Percentiles rank a stretch among this genome's conserved stretches.
Conservation (phyloP, 176 grass and related monocot species). For the Cenchrus americanus region DNA sequence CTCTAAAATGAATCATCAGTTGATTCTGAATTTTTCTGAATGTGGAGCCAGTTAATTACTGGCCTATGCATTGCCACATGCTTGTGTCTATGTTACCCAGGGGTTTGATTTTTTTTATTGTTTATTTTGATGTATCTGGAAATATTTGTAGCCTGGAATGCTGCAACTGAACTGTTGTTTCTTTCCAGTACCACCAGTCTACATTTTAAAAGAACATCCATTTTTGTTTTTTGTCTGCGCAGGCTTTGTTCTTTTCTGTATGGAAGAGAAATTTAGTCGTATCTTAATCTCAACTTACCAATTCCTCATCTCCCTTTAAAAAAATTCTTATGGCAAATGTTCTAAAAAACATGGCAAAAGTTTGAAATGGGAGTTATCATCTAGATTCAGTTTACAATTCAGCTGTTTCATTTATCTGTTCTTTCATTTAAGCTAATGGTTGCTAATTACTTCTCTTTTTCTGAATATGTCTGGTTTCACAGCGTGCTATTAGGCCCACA, state of each 20-base stretch:
- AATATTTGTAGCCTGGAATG: constrained; percentile 17
- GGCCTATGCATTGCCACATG: not conserved
- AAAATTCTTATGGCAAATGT: not conserved
- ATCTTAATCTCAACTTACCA: not conserved
- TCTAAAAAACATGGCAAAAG: not conserved
- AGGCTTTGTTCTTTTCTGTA: not conserved
- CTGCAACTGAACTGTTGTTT: not conserved
- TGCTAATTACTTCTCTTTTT: not conserved
- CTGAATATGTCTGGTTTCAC: constrained; percentile 10
- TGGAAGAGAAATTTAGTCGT: not conserved
- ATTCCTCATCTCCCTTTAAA: not conserved
- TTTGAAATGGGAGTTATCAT: not conserved
- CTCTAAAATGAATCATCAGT: constrained; percentile 11
- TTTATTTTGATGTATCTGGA: constrained; percentile 16
- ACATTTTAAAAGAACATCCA: not conserved
- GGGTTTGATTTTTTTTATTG: not conserved
- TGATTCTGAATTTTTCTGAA: constrained; percentile 13
- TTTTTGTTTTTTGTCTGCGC: constrained; percentile 2
- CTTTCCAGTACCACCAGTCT: not conserved
- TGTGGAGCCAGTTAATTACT: constrained; percentile 15
- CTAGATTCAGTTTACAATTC: not conserved
- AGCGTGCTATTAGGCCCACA: constrained; percentile 80
- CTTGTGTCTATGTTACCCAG: not conserved
- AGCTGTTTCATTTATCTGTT: not conserved
- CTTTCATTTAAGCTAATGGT: constrained; percentile 1